Percentiles rank a stretch among this genome's conserved stretches.
These are phyloP conservation scores for Bipolaris bicolor DNA, from an alignment of 2,329 filamentous ascomycete genomes.

Conservation along the genomic window DNA sequence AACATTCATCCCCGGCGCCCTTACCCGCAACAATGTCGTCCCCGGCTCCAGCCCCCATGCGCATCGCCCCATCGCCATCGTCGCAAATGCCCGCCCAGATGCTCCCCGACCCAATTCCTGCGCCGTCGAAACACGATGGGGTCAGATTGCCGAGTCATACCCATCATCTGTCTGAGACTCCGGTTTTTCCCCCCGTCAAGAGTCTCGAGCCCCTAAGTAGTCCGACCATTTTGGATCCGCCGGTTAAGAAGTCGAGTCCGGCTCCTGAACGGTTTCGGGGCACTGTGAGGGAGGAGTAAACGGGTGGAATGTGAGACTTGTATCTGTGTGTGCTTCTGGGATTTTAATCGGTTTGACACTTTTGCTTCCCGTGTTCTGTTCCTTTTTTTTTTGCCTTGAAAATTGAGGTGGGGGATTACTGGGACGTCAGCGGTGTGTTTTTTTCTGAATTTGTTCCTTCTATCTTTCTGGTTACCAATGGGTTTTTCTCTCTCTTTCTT, in stretches of 20 bases:
- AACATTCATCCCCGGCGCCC: slow-evolving; percentile 49
- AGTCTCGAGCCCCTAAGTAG: slow-evolving; percentile 64
- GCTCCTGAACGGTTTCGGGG: slow-evolving; percentile 14
- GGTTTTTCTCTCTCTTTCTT: neutral
- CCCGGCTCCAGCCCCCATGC: slow-evolving; percentile 33
- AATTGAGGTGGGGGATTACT: no score
- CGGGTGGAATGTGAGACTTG: neutral
- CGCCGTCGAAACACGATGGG: slow-evolving; percentile 56
- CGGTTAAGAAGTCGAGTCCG: slow-evolving; percentile 57
- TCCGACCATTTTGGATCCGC: slow-evolving; percentile 65
- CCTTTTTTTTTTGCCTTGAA: no score
- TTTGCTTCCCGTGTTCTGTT: no score
- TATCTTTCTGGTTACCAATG: no score
- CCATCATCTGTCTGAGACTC: slow-evolving; percentile 44
- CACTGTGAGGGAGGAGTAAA: neutral
- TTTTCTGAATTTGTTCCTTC: neutral
- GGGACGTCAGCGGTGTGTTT: no score
- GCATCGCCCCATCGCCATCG: slow-evolving; percentile 37
- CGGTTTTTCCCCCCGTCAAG: slow-evolving; percentile 64
- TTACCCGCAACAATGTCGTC: slow-evolving; percentile 44
- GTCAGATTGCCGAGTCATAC: slow-evolving; percentile 38
- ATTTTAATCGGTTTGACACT: no score
- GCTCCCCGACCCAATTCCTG: slow-evolving; percentile 47
- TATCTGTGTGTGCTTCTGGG: neutral
- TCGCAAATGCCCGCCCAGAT: slow-evolving; percentile 43